Evolutionary conservation across 2,329 filamentous ascomycete species (phyloP).

Genomic region (Annulohypoxylon truncatum): DNA sequence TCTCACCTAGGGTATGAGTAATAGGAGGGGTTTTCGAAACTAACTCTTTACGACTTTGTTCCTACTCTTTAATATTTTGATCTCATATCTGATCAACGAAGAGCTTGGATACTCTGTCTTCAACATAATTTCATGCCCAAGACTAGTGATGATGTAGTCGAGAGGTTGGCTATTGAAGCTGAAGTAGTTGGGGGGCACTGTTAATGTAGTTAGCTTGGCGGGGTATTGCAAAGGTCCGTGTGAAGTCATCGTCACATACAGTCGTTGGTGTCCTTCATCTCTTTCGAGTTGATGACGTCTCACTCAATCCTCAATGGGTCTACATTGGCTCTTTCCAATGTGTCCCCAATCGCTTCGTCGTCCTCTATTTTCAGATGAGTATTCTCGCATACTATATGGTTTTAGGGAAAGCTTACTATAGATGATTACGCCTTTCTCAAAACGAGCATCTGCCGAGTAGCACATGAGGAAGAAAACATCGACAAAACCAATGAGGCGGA

Average conservation of each 20-base stretch:
- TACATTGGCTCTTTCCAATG: constrained; percentile 35
- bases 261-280: constrained; percentile 27
- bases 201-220: neutral
- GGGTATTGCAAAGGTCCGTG: neutral
- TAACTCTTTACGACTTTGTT: constrained; percentile 45
- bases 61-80: constrained; percentile 46
- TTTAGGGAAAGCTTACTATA: constrained; percentile 41
- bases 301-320: constrained; percentile 34
- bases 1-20: neutral
- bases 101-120: constrained; percentile 46
- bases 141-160: constrained; percentile 47
- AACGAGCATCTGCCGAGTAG: constrained; percentile 49
- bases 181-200: constrained; percentile 44
- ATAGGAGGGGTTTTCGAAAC: neutral
- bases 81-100: constrained; percentile 43
- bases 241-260: neutral
- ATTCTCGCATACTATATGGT: neutral
- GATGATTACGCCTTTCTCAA: constrained; percentile 49
- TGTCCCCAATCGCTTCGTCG: constrained; percentile 44
- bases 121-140: constrained; percentile 45
- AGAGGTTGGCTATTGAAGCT: constrained; percentile 42
- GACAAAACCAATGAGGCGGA: constrained; percentile 52
- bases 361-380: constrained; percentile 39
- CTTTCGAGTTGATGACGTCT: constrained; percentile 39
- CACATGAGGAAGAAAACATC: constrained; percentile 52